phyloP scores from a whole-genome alignment of 495 filamentous ascomycete species.

The Penicillium dipodomyicola region DNA sequence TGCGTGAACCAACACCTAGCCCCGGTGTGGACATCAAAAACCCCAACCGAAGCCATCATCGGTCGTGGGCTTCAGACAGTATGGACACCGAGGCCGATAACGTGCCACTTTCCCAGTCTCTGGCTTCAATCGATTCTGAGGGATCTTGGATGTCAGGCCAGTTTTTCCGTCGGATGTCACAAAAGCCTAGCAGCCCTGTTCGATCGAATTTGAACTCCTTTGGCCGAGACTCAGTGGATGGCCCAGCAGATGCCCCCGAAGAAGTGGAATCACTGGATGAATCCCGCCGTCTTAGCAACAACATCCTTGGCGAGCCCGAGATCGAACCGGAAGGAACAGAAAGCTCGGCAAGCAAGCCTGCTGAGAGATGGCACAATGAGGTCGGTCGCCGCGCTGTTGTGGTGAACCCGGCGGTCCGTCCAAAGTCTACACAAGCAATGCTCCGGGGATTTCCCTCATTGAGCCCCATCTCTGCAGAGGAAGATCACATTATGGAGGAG shows the following conservation, averaged over 20 bases:
- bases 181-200: constrained; percentile 42
- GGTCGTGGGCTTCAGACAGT: constrained; percentile 37
- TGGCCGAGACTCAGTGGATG: constrained; percentile 17
- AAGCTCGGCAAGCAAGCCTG: constrained; percentile 25
- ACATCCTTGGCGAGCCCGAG: constrained; percentile 36
- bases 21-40: constrained; percentile 32
- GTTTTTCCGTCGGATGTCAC: constrained; percentile 52
- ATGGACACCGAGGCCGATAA: constrained; percentile 37
- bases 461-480: constrained; percentile 43
- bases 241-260: constrained; percentile 30
- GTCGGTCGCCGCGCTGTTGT: constrained; percentile 54
- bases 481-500: constrained; percentile 43
- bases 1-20: constrained; percentile 26
- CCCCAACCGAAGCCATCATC: constrained; percentile 28
- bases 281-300: constrained; percentile 36
- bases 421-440: constrained; percentile 67
- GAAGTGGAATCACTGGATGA: constrained; percentile 22
- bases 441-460: constrained; percentile 57
- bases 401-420: constrained; percentile 44
- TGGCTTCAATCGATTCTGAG: constrained; percentile 87
- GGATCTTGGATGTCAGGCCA: constrained; percentile 87
- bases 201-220: constrained; percentile 49
- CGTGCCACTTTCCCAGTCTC: constrained; percentile 62
- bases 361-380: constrained; percentile 51
- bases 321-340: constrained; percentile 24